phyloP scores from a whole-genome alignment of 2,329 filamentous ascomycete genomes.

The Allantophomopsis lycopodina region DNA sequence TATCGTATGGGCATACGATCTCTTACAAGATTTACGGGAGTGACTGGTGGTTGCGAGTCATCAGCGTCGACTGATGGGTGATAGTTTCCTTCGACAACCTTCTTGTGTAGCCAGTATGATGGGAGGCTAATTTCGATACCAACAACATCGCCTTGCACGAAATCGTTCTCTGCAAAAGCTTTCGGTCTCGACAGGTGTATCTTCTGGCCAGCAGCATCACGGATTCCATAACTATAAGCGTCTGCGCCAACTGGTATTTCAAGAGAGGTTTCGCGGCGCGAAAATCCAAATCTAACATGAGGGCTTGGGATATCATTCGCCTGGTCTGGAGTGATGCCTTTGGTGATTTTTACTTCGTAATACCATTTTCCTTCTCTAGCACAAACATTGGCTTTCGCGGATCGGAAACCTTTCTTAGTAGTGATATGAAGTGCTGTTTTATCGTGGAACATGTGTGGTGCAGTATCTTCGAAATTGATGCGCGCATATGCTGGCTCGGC shows the following conservation, averaged over 20 bases:
- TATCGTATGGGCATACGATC: conserved; percentile 92
- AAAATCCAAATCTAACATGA: conserved; percentile 78
- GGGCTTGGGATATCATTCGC: conserved; percentile 17
- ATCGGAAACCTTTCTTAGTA: conserved; percentile 86
- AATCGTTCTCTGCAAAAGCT: conserved; percentile 43
- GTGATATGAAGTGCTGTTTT: conserved; percentile 64
- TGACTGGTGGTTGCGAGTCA: conserved; percentile 54
- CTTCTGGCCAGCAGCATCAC: conserved; percentile 81
- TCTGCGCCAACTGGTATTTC: conserved; percentile 80
- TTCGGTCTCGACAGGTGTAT: conserved; percentile 90
- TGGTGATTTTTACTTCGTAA: conserved; percentile 84
- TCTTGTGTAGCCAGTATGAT: conserved; percentile 71
- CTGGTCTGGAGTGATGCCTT: conserved; percentile 38
- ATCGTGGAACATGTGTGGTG: conserved; percentile 74
- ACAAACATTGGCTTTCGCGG: conserved; percentile 80
- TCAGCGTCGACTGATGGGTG: conserved; percentile 71
- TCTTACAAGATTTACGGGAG: conserved; percentile 38
- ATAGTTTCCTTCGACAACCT: conserved; percentile 76
- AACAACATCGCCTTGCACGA: conserved; percentile 74
- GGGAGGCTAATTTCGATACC: conserved; percentile 87
- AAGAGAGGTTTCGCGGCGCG: conserved; percentile 64
- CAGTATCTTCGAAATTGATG: conserved; percentile 86
- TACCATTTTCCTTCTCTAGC: conserved; percentile 84
- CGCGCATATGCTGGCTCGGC: conserved; percentile 70
- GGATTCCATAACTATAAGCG: conserved; percentile 85